phyloP scores from a whole-genome alignment of 345 rosid species.

The Euphorbia lathyris region DNA sequence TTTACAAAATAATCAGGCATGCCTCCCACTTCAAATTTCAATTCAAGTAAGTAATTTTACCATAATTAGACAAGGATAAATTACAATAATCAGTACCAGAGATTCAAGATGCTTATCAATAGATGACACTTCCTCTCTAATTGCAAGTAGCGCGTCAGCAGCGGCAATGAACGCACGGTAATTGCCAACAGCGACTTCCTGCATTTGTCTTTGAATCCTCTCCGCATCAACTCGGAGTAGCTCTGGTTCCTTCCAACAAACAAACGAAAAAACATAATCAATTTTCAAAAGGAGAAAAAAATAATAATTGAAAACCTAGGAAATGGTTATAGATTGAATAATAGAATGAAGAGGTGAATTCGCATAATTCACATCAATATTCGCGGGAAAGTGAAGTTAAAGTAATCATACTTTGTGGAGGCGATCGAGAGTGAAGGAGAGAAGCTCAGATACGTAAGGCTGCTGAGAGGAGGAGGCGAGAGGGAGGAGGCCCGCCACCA shows the following conservation, averaged over 20 bases:
- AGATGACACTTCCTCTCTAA: slow-evolving; percentile 77
- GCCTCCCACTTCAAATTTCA: not conserved
- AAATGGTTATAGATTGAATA: no score
- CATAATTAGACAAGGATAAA: not conserved
- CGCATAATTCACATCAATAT: not conserved
- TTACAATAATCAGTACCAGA: slow-evolving; percentile 41
- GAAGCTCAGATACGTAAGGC: slow-evolving; percentile 94
- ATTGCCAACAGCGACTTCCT: slow-evolving; percentile 91
- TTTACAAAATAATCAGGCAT: not conserved
- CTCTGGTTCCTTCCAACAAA: slow-evolving; percentile 72
- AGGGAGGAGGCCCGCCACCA: slow-evolving; percentile 49
- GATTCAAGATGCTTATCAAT: slow-evolving; percentile 88
- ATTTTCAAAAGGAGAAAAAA: not conserved
- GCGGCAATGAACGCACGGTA: slow-evolving; percentile 95
- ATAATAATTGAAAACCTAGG: no score
- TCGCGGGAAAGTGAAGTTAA: not conserved
- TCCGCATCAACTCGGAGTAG: slow-evolving; percentile 90
- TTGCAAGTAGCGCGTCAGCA: slow-evolving; percentile 83
- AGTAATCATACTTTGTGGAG: slow-evolving; percentile 69
- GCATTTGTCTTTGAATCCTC: slow-evolving; percentile 97
- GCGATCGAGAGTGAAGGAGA: slow-evolving; percentile 97
- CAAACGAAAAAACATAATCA: not conserved
- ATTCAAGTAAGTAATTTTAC: not conserved
- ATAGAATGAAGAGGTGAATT: not conserved
- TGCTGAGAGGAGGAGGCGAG: slow-evolving; percentile 86